Conservation (phyloP, 768 basidiomycete species). For the Tricholoma saponaceum region DNA sequence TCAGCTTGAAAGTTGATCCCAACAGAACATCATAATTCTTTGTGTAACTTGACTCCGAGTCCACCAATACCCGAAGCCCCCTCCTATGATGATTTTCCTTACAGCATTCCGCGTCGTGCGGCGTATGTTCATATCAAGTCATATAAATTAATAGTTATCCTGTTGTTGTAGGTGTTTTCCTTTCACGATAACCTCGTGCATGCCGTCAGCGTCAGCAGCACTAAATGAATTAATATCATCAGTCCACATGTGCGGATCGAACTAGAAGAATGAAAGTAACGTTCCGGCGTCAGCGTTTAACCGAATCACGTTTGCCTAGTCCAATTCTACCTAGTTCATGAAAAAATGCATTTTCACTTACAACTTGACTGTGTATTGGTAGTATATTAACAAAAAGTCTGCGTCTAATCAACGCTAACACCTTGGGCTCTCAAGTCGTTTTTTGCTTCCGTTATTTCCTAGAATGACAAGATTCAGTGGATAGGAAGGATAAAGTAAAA, state of each 20-base stretch:
- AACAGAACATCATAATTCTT: background rate
- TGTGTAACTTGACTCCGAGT: background rate
- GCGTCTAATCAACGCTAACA: conserved; percentile 48
- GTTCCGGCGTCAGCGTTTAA: background rate
- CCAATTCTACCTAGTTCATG: background rate
- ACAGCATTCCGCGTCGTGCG: background rate
- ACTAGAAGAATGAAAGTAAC: background rate
- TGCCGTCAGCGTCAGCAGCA: background rate
- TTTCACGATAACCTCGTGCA: background rate
- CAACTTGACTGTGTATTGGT: background rate
- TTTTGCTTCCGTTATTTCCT: conserved; percentile 55
- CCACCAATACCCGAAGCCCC: background rate
- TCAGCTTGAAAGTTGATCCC: background rate
- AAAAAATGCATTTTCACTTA: background rate
- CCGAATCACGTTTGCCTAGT: background rate
- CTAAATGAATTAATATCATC: background rate
- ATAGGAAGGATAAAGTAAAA: conserved; percentile 5
- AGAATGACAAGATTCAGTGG: conserved; percentile 5
- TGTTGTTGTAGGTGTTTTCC: background rate
- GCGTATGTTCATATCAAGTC: background rate
- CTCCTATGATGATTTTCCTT: background rate
- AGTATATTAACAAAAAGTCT: background rate
- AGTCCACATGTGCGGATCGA: background rate
- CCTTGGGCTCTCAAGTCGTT: conserved; percentile 54
- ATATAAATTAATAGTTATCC: background rate